Evolutionary conservation across 1,139 yeast genomes (phyloP), one percentile per base, ranked within the genome.

Genomic region (Zhuliangozyma blackwelliae): DNA sequence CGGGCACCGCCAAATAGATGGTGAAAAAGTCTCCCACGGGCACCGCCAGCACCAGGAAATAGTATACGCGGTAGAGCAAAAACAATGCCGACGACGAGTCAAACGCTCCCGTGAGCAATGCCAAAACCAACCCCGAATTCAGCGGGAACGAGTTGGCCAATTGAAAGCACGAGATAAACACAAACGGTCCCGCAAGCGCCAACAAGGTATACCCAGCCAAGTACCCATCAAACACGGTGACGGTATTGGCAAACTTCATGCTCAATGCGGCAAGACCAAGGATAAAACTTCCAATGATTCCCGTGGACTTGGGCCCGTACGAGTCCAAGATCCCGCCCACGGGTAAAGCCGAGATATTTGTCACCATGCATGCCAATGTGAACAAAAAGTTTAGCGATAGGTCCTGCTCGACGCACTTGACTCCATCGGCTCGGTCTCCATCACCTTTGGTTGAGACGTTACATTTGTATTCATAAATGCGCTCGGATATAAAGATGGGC

Each of bases 341-440:
- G 0, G 86, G 72, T 39, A 90, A 68, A 0, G 96, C 94, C 34
- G 82, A 77, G 7, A 84, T 76, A 53, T 88, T 89, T n/a, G 97
- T 88, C 7, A 83, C 76, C 53, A 85, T 90, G 11, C 96, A 92
- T 27, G 95, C 94, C 27, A 82, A 67, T 0, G 96, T 84, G 62
- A 89, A 90, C 71, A 89, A 75, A 51, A 78, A 72, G 57, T 90
- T 90, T 44, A 90, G 69, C 40, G 86, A 75, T 51, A 88, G 65
- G 55, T 90, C 97, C 58, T 89, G 96, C 22, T 74, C 77, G 11
- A 72, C 66, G 60, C 97, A 90, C 6, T 72, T 48, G 5, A 48
- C 52, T 4, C 16, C 16, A 1, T 58, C 47, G 1, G 50, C 37
- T 6, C 5, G 11, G 5, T 48, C 50, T 2, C 57, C 45, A 1